phyloP scores from a whole-genome alignment of 1,284 basidiomycete genomes.

The Ceratobasidium sp. region DNA sequence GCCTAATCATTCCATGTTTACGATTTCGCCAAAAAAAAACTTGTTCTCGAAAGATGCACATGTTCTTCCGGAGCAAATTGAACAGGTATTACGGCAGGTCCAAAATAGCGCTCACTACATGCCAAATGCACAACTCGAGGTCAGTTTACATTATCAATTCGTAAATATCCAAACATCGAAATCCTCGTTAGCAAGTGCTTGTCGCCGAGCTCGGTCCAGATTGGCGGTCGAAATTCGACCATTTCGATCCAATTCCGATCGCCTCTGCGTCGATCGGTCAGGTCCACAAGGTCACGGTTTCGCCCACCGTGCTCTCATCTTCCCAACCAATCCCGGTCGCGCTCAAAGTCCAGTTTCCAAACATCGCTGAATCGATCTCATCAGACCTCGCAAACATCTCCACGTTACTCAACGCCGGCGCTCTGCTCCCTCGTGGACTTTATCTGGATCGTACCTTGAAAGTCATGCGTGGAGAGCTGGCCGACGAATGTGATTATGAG shows the following conservation, averaged over 20 bases:
- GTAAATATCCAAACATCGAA: not conserved
- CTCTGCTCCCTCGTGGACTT: slow-evolving; percentile 86
- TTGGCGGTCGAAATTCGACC: slow-evolving; percentile 80
- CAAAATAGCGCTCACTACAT: slow-evolving; percentile 98
- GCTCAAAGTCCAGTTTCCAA: slow-evolving; percentile 97
- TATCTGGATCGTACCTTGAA: slow-evolving; percentile 90
- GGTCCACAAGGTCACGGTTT: slow-evolving; percentile 85
- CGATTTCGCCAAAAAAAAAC: not conserved
- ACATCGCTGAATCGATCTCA: slow-evolving; percentile 87
- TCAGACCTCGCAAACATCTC: slow-evolving; percentile 92
- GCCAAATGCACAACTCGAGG: slow-evolving; percentile 98
- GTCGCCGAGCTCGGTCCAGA: slow-evolving; percentile 77
- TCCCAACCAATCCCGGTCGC: slow-evolving; percentile 68
- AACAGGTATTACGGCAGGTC: slow-evolving; percentile 89
- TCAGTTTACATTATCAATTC: slow-evolving; percentile 53
- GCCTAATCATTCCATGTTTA: slow-evolving; percentile 40
- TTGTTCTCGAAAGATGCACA: slow-evolving; percentile 75
- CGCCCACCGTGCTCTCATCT: slow-evolving; percentile 52
- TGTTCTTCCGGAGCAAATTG: slow-evolving; percentile 88
- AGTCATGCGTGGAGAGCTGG: slow-evolving; percentile 92
- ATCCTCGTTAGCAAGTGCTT: slow-evolving; percentile 76
- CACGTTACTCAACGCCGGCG: slow-evolving; percentile 83
- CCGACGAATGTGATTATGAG: slow-evolving; percentile 95
- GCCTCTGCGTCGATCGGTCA: slow-evolving; percentile 98
- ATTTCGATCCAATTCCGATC: slow-evolving; percentile 90